phyloP scores from a whole-genome alignment of 225 moss, liverwort and hornwort genomes.

The Asterella californica region DNA sequence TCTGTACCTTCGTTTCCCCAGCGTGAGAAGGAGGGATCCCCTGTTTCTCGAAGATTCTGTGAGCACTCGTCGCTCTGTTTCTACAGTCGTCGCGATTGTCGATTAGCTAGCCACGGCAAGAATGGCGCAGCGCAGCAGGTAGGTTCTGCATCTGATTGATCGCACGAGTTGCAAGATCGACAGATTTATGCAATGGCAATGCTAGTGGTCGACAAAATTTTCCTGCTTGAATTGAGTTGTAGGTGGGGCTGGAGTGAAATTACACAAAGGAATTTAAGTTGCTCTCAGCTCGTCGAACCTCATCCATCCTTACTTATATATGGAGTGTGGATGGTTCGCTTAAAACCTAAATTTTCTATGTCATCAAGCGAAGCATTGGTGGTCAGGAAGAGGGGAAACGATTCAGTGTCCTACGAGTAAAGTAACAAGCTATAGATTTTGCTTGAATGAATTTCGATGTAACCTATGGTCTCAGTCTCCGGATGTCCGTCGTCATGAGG shows the following conservation, averaged over 20 bases:
- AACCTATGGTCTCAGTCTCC: neutral
- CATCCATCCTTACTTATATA: too few relatives aligned
- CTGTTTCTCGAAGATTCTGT: neutral
- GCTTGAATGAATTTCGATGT: neutral
- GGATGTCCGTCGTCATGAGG: neutral
- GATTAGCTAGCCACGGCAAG: neutral
- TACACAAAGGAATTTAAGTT: neutral
- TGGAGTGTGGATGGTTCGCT: neutral
- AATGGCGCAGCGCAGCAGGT: conserved; percentile 27
- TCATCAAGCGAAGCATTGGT: neutral
- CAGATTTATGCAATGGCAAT: neutral
- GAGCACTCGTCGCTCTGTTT: neutral
- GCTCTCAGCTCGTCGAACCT: neutral
- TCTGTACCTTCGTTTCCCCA: neutral
- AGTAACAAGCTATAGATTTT: neutral
- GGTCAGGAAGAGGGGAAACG: neutral
- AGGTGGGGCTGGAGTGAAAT: neutral
- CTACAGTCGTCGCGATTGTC: neutral
- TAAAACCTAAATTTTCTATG: neutral
- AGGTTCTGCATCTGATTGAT: neutral
- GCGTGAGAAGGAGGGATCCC: neutral
- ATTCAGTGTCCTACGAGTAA: too few relatives aligned
- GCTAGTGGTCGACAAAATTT: neutral
- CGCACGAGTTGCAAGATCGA: neutral
- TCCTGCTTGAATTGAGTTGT: neutral